phyloP scores from a whole-genome alignment of 2,329 filamentous ascomycete genomes.

The Atkinsonella hypoxylon region DNA sequence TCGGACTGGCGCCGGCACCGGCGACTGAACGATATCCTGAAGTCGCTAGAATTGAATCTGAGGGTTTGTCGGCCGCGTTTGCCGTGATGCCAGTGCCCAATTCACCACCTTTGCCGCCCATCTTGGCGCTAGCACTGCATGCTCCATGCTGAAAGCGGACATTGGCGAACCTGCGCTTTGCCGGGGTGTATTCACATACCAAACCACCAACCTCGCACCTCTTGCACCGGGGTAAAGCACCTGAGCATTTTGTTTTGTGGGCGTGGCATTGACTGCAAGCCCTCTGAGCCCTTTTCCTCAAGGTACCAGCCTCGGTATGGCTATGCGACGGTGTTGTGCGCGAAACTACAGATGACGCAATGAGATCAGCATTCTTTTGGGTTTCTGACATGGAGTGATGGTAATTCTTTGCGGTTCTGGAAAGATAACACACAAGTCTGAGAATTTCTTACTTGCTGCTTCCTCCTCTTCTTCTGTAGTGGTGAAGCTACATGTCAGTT shows the following conservation, averaged over 20 bases:
- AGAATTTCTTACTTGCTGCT: constrained; percentile 10
- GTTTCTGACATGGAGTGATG: too few species aligned
- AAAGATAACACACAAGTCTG: not conserved
- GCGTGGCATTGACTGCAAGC: constrained; percentile 30
- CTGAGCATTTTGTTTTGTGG: constrained; percentile 32
- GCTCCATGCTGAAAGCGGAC: constrained; percentile 14
- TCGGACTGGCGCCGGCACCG: constrained; percentile 12
- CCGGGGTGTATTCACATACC: constrained; percentile 27
- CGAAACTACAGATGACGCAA: constrained; percentile 15
- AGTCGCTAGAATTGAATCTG: constrained; percentile 3
- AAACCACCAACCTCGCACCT: constrained; percentile 23
- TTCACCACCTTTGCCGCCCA: not conserved
- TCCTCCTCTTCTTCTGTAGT: constrained; percentile 11
- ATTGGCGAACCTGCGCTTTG: constrained; percentile 26
- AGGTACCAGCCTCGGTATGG: constrained; percentile 29
- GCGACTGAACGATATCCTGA: constrained; percentile 7
- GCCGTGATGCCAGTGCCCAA: not conserved
- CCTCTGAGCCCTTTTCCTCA: constrained; percentile 28
- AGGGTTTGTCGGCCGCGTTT: not conserved
- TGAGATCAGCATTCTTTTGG: not conserved
- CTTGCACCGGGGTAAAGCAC: constrained; percentile 27
- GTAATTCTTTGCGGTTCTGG: not conserved
- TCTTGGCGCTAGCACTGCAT: not conserved
- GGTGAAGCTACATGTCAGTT: constrained; percentile 25
- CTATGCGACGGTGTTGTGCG: constrained; percentile 28